Base-by-base conservation (phyloP, 495 filamentous ascomycete genomes). In the Neurospora sp. region DNA sequence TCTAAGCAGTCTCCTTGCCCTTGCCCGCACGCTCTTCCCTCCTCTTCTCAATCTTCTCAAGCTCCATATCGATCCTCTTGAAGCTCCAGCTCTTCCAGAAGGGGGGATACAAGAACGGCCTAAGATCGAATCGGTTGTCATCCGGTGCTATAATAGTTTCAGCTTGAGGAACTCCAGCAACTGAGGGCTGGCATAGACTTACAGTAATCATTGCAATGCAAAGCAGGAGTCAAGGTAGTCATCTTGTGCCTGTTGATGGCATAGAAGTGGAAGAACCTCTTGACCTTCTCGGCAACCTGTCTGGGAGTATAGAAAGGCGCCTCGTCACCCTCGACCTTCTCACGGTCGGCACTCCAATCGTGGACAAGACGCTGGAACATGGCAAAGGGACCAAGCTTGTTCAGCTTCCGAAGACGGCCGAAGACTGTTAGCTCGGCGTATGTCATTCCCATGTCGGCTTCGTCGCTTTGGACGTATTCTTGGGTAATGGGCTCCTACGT, bases 291-390 rank as follows among this genome's bases (percentile, higher is more conserved):
- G 10, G 86, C 86, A 4, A 82, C 76, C 70, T 83, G 75, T 1
- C 69, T 73, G 4, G 83, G 82, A 1, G 76, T 77, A 59, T 79
- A 80, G 59, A 71, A 73, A 0, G 81, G 80, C 2, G 77, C 77
- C 18, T 81, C 72, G 61, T 84, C 82, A 8, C 76, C 78, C 1
- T 77, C 72, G 1, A 45, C 73, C 14, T 72, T 73, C 41, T 73
- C 75, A 4, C 81, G 78, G 69, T 86, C 83, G 40, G 86, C 85
- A 48, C 87, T 84, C 93, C 93, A 95, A 31, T 88, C 82, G 74
- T 92, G 88, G 8, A 93, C 83, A 1, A 97, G 85, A 37, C 86
- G 87, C 74, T 89, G 85, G 75, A 89, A 95, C 86, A 90, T 90
- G 40, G 84, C 87, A 76, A 85, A 95, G 0, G 92, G 91, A 3